A percentile compares a stretch with the other conserved stretches of the same genome.
phyloP scores from a whole-genome alignment of 1,139 yeast species.

The Saccharomyces hybrid region DNA sequence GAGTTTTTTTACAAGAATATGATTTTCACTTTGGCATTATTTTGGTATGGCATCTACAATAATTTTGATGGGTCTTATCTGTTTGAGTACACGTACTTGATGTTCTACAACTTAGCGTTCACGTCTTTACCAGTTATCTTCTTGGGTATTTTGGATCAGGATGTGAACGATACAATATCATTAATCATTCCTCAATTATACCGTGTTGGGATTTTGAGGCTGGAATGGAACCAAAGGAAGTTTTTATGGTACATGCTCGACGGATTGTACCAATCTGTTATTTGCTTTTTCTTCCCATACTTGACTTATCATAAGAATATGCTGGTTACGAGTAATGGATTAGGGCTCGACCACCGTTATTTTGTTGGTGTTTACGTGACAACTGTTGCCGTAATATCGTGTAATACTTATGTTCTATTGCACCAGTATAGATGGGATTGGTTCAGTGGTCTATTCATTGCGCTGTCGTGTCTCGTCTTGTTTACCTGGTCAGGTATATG shows the following conservation, averaged over 20 bases:
- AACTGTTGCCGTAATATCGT: constrained; percentile 67
- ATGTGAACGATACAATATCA: constrained; percentile 74
- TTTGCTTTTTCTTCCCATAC: constrained; percentile 84
- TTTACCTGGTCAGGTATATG: constrained; percentile 90
- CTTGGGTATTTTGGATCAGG: constrained; percentile 88
- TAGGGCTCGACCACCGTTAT: constrained; percentile 70
- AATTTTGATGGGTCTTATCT: constrained; percentile 88
- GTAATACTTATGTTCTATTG: constrained; percentile 68
- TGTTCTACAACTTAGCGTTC: constrained; percentile 89
- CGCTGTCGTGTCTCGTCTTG: constrained; percentile 57
- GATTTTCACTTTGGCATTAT: constrained; percentile 76
- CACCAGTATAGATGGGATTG: constrained; percentile 96
- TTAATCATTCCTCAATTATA: constrained; percentile 83
- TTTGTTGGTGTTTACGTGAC: constrained; percentile 80
- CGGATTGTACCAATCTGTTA: constrained; percentile 80
- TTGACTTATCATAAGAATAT: constrained; percentile 47
- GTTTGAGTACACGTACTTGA: constrained; percentile 85
- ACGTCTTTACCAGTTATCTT: constrained; percentile 90
- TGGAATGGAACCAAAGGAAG: constrained; percentile 73
- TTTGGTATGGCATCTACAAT: constrained; percentile 86
- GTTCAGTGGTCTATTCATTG: constrained; percentile 57
- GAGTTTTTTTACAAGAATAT: constrained; percentile 88
- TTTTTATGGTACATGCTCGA: constrained; percentile 82
- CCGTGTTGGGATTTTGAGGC: constrained; percentile 71
- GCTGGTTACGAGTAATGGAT: constrained; percentile 56